Evolutionary conservation across 1,139 yeast species (phyloP), one percentile per base, ranked within the genome.

Genomic region (Hemisphaericaspora xylanilytica): DNA sequence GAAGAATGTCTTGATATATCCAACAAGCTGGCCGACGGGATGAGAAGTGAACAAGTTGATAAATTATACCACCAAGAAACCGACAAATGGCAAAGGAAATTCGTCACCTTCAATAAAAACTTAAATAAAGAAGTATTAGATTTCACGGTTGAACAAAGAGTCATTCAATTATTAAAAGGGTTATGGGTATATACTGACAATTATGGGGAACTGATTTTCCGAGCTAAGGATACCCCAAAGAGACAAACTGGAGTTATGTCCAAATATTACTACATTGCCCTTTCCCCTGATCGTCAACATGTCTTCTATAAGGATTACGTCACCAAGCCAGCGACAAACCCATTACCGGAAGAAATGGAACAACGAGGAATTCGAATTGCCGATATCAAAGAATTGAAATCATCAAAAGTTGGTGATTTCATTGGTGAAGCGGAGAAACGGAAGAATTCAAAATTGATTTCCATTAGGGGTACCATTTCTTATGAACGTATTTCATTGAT

Each of bases 71-170:
- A 51, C 15, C 46, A 52, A 0, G 70, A 65, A 32, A 41, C 51
- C 10, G 39, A 45, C 0, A 46, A 48, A 6, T 75, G 83, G 73
- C 51, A 56, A 2, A 39, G 50, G 1, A 64, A 67, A 41, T 65
- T 78, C 35, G 45, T 56, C 8, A 72, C 65, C 28, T 82, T 87
- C 51, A 75, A 79, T 52, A 61, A 63, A 11, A 63, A 71, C 36
- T 66, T 85, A 44, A 59, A 73, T 4, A 61, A 63, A 13, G 92
- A 87, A 54, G 87, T 85, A 0, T 66, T 73, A 47, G 85, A 82
- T 38, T 85, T 85, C 55, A 90, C 87, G n/a, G 73, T 78, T 43
- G 92, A 85, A 55, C 95, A 86, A 59, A 70, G 95, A 49, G 79
- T 84, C 33, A 64, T 84, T 40, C 81, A 81, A 52, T 61, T 88